Evolutionary conservation across 768 basidiomycete genomes (phyloP).

Genomic region (Phlegmacium glaucopus): DNA sequence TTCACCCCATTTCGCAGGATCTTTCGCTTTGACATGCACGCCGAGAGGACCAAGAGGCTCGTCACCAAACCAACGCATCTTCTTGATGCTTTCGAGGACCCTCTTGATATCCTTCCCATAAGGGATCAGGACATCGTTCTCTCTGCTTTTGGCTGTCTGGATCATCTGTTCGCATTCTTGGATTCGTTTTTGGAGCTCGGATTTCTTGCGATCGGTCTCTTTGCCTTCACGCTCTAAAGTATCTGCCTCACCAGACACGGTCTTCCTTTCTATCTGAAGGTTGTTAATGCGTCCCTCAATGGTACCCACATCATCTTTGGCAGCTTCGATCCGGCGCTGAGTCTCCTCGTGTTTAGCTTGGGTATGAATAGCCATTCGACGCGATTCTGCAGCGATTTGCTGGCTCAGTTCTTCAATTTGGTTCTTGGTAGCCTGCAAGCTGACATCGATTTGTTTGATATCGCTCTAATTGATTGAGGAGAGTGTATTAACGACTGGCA

Average conservation of each 20-base stretch:
- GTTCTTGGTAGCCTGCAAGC: conserved; percentile 27
- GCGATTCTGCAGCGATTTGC: conserved; percentile 52
- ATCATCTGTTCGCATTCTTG: conserved; percentile 48
- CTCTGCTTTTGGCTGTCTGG: conserved; percentile 41
- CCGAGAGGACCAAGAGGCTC: conserved; percentile 80
- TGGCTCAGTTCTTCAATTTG: conserved; percentile 37
- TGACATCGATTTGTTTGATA: conserved; percentile 45
- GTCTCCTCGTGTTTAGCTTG: conserved; percentile 62
- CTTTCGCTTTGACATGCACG: conserved; percentile 67
- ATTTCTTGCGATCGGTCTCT: conserved; percentile 28
- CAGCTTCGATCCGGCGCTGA: conserved; percentile 45
- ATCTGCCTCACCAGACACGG: conserved; percentile 26
- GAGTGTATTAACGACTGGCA: background rate
- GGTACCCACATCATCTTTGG: conserved; percentile 34
- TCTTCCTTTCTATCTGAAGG: conserved; percentile 30
- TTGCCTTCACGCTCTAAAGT: conserved; percentile 32
- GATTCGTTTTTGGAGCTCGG: conserved; percentile 38
- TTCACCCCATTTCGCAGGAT: conserved; percentile 58
- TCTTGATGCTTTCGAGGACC: conserved; percentile 51
- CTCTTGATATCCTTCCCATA: conserved; percentile 62
- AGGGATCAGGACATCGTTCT: conserved; percentile 54
- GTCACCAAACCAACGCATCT: conserved; percentile 59
- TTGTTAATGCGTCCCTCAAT: conserved; percentile 33
- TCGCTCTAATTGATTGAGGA: conserved; percentile 22
- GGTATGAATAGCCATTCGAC: conserved; percentile 50